Conservation (phyloP, 2,329 filamentous ascomycete species). For the Magnaporthiopsis incrustans region DNA sequence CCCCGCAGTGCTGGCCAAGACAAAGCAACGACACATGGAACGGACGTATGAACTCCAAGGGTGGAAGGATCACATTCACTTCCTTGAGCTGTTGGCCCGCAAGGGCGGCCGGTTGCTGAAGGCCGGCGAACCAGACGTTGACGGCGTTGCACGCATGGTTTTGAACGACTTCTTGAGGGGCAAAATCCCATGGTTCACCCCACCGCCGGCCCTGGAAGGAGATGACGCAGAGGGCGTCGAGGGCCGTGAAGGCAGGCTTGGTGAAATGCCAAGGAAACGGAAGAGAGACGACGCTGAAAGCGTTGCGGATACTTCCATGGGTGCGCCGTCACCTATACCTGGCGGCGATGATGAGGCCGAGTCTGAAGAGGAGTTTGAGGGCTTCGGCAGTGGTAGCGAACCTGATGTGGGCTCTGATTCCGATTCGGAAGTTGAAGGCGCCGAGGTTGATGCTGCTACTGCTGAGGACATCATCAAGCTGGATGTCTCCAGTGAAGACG, state of each 20-base stretch:
- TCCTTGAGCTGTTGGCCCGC: conserved; percentile 77
- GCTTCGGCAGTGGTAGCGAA: conserved; percentile 38
- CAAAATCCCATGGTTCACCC: conserved; percentile 93
- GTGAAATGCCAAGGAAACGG: conserved; percentile 82
- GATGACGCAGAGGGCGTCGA: conserved; percentile 47
- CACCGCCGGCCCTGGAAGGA: conserved; percentile 56
- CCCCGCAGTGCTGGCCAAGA: conserved; percentile 67
- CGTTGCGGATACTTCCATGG: conserved; percentile 28
- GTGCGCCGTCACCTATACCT: conserved; percentile 17
- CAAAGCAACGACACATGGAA: conserved; percentile 82
- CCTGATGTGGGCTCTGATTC: conserved; percentile 13
- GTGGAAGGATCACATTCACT: conserved; percentile 69
- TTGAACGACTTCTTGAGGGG: conserved; percentile 93
- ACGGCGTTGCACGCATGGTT: conserved; percentile 94
- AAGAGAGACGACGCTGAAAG: conserved; percentile 48
- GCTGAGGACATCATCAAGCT: conserved; percentile 15
- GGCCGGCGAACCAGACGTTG: conserved; percentile 89
- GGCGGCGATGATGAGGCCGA: conserved; percentile 14
- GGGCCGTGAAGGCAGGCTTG: conserved; percentile 68
- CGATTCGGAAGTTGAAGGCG: conserved; percentile 13
- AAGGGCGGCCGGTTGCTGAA: conserved; percentile 82
- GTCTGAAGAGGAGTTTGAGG: conserved; percentile 35
- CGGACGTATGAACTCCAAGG: conserved; percentile 84
- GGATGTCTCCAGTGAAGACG: conserved; percentile 7
- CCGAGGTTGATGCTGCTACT: conserved; percentile 7